These are phyloP conservation scores for Pyrus betulifolia DNA, from an alignment of 306 rosid genomes.

Conservation along the genomic window DNA sequence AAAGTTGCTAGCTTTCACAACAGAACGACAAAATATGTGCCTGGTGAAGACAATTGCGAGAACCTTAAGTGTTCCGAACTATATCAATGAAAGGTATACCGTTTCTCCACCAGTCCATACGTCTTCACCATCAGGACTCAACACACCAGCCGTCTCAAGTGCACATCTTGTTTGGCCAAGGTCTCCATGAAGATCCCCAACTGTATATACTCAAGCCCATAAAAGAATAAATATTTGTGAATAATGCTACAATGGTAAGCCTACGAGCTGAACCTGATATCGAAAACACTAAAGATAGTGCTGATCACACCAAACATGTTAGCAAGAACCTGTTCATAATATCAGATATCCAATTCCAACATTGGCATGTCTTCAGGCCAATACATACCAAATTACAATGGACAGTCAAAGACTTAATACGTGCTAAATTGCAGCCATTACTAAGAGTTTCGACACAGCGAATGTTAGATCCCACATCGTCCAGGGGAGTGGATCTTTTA, in stretches of 20 bases:
- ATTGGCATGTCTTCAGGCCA: neutral
- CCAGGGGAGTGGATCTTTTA: too few relatives aligned
- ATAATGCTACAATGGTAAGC: neutral
- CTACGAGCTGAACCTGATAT: neutral
- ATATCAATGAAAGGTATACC: constrained; percentile 29
- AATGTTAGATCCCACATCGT: too few relatives aligned
- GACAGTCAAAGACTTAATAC: neutral
- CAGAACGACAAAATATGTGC: neutral
- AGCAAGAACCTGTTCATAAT: neutral
- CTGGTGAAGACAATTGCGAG: neutral
- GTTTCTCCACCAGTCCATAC: constrained; percentile 86
- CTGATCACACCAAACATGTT: too few relatives aligned
- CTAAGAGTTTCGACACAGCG: neutral
- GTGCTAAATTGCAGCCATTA: neutral
- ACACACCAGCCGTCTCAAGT: constrained; percentile 83
- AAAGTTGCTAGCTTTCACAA: neutral
- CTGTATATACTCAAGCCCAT: constrained; percentile 26
- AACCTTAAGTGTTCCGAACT: neutral
- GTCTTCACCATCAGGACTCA: constrained; percentile 68
- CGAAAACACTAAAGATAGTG: neutral
- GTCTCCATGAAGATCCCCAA: constrained; percentile 98
- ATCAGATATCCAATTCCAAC: neutral
- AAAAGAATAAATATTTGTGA: neutral
- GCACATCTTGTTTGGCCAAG: constrained; percentile 74
- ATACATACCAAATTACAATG: neutral